phyloP scores from a whole-genome alignment of 2,329 filamentous ascomycete species.

The Pyrenophora tritici-repentis region DNA sequence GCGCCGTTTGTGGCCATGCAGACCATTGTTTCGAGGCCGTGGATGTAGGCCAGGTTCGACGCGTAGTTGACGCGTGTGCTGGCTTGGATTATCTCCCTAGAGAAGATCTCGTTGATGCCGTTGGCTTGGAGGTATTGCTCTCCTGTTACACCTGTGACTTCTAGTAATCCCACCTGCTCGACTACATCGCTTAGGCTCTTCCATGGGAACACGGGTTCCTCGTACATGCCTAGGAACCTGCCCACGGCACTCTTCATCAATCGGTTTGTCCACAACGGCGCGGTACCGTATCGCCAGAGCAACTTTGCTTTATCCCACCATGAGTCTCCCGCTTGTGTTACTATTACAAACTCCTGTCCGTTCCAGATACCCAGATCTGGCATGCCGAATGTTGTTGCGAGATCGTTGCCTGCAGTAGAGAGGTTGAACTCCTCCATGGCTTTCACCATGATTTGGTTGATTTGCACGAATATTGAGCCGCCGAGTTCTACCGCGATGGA shows the following conservation, averaged over 20 bases:
- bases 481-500: constrained; percentile 79
- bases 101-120: constrained; percentile 69
- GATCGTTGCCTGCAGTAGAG: constrained; percentile 47
- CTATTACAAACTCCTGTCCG: constrained; percentile 73
- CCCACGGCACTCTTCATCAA: constrained; percentile 73
- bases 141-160: constrained; percentile 72
- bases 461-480: constrained; percentile 86
- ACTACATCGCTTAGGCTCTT: constrained; percentile 71
- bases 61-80: constrained; percentile 92
- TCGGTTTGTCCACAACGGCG: constrained; percentile 73
- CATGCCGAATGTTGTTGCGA: constrained; percentile 35
- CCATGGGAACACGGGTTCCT: constrained; percentile 83
- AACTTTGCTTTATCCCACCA: constrained; percentile 85
- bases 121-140: constrained; percentile 71
- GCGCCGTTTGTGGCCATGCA: constrained; percentile 89
- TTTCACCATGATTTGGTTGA: constrained; percentile 81
- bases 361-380: constrained; percentile 80
- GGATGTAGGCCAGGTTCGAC: constrained; percentile 82
- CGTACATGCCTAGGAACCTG: constrained; percentile 80
- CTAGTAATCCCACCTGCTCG: constrained; percentile 68
- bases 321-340: constrained; percentile 62
- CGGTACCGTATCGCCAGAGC: constrained; percentile 82
- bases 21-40: constrained; percentile 88
- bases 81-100: constrained; percentile 83
- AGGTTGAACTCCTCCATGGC: constrained; percentile 76